Evolutionary conservation across 139 green algal genomes (phyloP), one percentile per base, ranked within the genome.

Genomic region (Pleodorina starrii): DNA sequence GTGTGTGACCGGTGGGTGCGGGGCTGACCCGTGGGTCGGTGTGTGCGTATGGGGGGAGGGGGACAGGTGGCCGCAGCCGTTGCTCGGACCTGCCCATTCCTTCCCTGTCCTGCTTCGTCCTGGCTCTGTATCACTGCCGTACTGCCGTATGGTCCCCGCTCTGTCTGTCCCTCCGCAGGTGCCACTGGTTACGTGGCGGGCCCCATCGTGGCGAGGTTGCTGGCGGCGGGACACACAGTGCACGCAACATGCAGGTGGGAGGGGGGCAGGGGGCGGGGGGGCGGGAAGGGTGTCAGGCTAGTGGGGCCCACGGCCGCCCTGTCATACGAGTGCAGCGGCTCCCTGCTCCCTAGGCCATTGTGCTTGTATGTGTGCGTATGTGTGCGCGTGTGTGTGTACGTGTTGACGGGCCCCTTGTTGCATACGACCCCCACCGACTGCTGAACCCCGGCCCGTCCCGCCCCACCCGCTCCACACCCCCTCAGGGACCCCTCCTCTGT

Each of bases 221-320:
- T 96, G 68, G 93, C 88, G 2, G 89, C 84, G 16, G 93, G 92
- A 0, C 93, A 96, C 83, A 94, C 87, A 0, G 93, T 95, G 66
- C 83, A 88, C 25, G 89, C 19, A 27, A 92, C 89, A 9, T 85
- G 50, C 21, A 89, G 94, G 25, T 59, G n/a, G n/a, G n/a, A n/a
- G 85, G 38, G 76, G 76, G 27, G 63, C 5, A 12, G 54, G 54
- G 54, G 9, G 54, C 7, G 7, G 29, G 5, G 54, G 54, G 54
- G 9, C 25, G 5, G 54, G 25, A 66, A 66, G 54, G 7, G 54
- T 66, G 5, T 21, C 14, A 17, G 50, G 14, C 50, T 17, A 25
- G 50, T 5, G 54, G 54, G 29, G 25, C 54, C 21, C 29, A 21
- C 9, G 5, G 54, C 54, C 54, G 54, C 5, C 54, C 21, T 66